Conservation (phyloP, 257 asterid genomes). For the Solanum clarkiae region DNA sequence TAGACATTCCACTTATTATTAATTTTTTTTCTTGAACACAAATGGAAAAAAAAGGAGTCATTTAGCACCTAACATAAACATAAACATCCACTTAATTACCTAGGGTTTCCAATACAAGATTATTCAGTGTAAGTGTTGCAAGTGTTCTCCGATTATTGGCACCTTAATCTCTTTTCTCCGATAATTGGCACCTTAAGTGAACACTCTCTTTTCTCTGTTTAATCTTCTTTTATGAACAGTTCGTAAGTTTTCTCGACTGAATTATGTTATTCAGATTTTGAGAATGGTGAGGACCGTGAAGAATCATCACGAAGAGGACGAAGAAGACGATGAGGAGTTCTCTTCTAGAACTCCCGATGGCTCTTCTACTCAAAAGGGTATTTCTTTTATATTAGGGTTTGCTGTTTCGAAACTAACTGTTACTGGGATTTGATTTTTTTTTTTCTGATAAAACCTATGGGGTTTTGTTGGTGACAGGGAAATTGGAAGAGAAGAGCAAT, state of each 20-base stretch:
- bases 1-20: no score
- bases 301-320: constrained; percentile 32
- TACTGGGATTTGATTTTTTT: not conserved
- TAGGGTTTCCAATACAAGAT: no score
- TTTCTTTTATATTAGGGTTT: not conserved
- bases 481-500: constrained; percentile 25
- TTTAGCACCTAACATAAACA: no score
- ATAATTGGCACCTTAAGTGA: not conserved
- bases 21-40: no score
- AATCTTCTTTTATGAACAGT: not conserved
- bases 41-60: no score
- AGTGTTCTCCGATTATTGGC: not conserved
- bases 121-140: not conserved
- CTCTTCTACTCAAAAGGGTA: constrained; percentile 44
- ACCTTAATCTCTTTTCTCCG: not conserved
- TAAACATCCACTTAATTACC: no score
- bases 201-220: not conserved
- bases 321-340: constrained; percentile 20
- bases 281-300: constrained; percentile 34
- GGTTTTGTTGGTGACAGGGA: constrained; percentile 22
- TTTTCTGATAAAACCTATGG: not conserved
- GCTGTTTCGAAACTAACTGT: not conserved
- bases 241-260: not conserved
- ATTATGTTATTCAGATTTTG: not conserved
- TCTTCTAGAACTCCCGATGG: constrained; percentile 26